A percentile compares a stretch with the other conserved stretches of the same genome.
These are phyloP conservation scores for Sordariomycetes sp. DNA, from an alignment of 2,329 filamentous ascomycete species.

Conservation along the genomic window DNA sequence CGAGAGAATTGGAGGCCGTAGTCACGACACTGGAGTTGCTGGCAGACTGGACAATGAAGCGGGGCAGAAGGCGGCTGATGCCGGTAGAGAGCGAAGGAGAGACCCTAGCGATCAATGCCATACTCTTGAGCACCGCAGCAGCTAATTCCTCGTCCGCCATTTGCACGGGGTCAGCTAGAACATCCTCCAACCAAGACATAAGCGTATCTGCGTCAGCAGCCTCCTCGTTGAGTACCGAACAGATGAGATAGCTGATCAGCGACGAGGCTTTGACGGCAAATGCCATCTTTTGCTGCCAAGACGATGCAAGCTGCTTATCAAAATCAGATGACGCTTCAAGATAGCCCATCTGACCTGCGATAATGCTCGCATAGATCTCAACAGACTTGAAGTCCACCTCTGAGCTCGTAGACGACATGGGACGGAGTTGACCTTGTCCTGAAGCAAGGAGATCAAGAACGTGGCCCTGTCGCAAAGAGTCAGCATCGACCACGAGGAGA, in stretches of 20 bases:
- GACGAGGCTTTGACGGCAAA: conserved; percentile 76
- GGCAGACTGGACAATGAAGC: conserved; percentile 77
- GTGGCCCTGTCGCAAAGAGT: conserved; percentile 45
- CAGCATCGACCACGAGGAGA: conserved; percentile 51
- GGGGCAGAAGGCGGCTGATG: conserved; percentile 66
- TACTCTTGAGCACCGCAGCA: conserved; percentile 62
- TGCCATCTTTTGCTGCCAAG: conserved; percentile 76
- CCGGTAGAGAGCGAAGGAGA: conserved; percentile 60
- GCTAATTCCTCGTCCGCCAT: conserved; percentile 72
- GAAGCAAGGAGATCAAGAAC: conserved; percentile 64
- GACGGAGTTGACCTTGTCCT: conserved; percentile 32
- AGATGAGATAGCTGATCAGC: conserved; percentile 75
- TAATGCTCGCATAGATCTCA: conserved; percentile 55
- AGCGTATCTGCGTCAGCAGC: conserved; percentile 67
- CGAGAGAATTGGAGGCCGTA: conserved; percentile 74
- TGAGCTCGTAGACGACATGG: conserved; percentile 14
- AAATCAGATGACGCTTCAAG: conserved; percentile 87
- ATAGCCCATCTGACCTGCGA: conserved; percentile 70
- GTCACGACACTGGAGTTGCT: conserved; percentile 55
- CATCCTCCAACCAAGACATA: conserved; percentile 75
- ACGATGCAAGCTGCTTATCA: conserved; percentile 62
- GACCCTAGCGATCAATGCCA: conserved; percentile 69
- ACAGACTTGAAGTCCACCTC: conserved; percentile 43
- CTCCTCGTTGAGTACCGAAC: conserved; percentile 68
- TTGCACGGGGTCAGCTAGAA: conserved; percentile 64